phyloP scores from a whole-genome alignment of 176 grass and related monocot species.

The Bonia amplexicaulis region DNA sequence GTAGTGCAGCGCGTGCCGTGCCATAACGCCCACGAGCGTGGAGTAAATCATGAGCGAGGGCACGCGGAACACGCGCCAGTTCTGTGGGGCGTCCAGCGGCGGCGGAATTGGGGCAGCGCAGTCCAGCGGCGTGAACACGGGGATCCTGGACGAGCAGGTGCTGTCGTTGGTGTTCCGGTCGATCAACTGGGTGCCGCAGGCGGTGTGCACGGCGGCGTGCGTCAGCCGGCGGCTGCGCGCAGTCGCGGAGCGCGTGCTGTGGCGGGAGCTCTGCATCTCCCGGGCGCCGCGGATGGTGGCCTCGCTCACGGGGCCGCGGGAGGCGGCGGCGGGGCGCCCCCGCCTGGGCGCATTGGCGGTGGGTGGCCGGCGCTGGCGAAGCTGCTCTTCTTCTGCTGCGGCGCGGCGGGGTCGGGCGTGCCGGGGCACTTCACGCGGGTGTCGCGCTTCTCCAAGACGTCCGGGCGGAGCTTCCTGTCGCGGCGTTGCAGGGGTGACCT shows the following conservation, averaged over 20 bases:
- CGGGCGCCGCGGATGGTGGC: slow-evolving; percentile 66
- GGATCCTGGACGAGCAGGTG: slow-evolving; percentile 60
- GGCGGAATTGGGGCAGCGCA: background rate
- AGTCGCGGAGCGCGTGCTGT: slow-evolving; percentile 78
- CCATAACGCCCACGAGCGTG: background rate
- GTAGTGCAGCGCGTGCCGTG: background rate
- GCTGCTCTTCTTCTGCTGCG: slow-evolving; percentile 82
- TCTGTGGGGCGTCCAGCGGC: background rate
- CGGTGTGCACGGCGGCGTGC: slow-evolving; percentile 37
- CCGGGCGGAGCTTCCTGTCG: slow-evolving; percentile 68
- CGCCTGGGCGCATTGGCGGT: slow-evolving; percentile 42
- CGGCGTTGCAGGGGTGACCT: slow-evolving; percentile 60
- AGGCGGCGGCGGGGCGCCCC: background rate
- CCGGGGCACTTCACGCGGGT: slow-evolving; percentile 47
- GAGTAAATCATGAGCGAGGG: slow-evolving; percentile 25
- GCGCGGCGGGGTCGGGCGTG: slow-evolving; percentile 2
- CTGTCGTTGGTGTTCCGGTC: slow-evolving; percentile 45
- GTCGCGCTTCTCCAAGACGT: slow-evolving; percentile 87
- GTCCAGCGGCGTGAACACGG: slow-evolving; percentile 35
- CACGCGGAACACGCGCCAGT: slow-evolving; percentile 25
- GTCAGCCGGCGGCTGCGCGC: slow-evolving; percentile 64
- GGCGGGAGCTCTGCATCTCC: slow-evolving; percentile 77
- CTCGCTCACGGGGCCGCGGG: background rate
- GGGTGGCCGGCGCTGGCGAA: slow-evolving; percentile 82
- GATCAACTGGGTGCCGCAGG: slow-evolving; percentile 52